These are phyloP conservation scores for Aphanomyces invadans DNA, from an alignment of 352 stramenopile species.

Conservation along the genomic window DNA sequence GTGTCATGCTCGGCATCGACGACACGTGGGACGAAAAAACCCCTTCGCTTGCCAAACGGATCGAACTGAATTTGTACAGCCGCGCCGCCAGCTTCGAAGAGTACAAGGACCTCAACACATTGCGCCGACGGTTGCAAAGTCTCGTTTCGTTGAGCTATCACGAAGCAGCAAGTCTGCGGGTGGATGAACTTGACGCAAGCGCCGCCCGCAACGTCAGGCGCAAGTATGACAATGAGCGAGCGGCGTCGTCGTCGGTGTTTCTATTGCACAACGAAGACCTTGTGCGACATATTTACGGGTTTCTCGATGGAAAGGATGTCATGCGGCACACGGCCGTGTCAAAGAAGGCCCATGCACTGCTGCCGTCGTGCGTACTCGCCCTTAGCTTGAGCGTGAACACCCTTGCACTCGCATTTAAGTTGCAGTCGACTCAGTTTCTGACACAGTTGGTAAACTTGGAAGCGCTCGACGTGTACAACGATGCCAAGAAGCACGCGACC, in stretches of 20 bases:
- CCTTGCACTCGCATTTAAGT: conserved; percentile 40
- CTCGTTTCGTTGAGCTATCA: conserved; percentile 84
- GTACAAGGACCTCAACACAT: conserved; percentile 78
- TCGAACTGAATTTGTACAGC: conserved; percentile 80
- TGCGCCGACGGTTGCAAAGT: conserved; percentile 69
- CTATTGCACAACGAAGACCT: conserved; percentile 69
- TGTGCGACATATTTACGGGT: conserved; percentile 57
- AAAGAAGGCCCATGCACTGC: conserved; percentile 45
- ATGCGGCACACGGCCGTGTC: conserved; percentile 56
- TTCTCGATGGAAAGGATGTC: conserved; percentile 54
- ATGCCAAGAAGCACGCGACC: conserved; percentile 38
- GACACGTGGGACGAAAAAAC: conserved; percentile 44
- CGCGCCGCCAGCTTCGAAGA: conserved; percentile 73
- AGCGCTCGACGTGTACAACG: conserved; percentile 45
- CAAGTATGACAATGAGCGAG: conserved; percentile 28
- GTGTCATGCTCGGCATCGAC: conserved; percentile 28
- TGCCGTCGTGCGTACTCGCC: conserved; percentile 51
- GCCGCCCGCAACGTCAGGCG: conserved; percentile 34
- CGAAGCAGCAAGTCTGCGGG: conserved; percentile 53
- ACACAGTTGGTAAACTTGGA: conserved; percentile 54
- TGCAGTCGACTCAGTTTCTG: conserved; percentile 35
- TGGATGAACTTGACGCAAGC: not conserved
- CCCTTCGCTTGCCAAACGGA: conserved; percentile 76
- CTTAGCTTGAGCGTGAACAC: conserved; percentile 47
- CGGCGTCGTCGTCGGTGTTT: conserved; percentile 32